phyloP scores from a whole-genome alignment of 2,329 filamentous ascomycete genomes.

The Talaromyces amestolkiae region DNA sequence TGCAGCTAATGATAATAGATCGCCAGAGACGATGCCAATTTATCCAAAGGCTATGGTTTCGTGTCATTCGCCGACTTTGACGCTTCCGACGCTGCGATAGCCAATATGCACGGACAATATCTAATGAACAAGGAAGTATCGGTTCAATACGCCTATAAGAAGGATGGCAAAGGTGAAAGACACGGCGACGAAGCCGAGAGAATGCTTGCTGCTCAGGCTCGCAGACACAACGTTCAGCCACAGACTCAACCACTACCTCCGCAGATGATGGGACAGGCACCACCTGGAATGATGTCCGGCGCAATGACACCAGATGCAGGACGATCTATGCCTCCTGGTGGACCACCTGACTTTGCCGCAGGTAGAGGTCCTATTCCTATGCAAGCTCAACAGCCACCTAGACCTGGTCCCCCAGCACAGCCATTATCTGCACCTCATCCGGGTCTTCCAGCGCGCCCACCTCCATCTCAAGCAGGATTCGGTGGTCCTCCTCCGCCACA shows the following conservation, averaged over 20 bases:
- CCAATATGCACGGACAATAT: conserved; percentile 93
- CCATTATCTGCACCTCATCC: conserved; percentile 49
- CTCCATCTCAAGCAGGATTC: conserved; percentile 65
- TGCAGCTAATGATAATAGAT: conserved; percentile 44
- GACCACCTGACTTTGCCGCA: conserved; percentile 34
- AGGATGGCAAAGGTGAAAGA: conserved; percentile 94
- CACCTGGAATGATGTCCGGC: conserved; percentile 42
- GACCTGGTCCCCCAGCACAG: conserved; percentile 53
- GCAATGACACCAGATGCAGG: conserved; percentile 45
- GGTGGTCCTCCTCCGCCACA: conserved; percentile 53
- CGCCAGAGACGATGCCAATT: conserved; percentile 80
- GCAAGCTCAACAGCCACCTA: conserved; percentile 47
- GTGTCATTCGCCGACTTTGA: conserved; percentile 93
- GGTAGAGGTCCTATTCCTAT: conserved; percentile 45
- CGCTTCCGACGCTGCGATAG: conserved; percentile 83
- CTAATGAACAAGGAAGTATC: conserved; percentile 95
- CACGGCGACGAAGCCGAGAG: conserved; percentile 94
- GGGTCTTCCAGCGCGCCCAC: conserved; percentile 66
- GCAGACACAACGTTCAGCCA: conserved; percentile 87
- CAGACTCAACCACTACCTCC: conserved; percentile 73
- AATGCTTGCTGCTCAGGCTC: conserved; percentile 85
- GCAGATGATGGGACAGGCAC: conserved; percentile 59
- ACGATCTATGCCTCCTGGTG: conserved; percentile 32
- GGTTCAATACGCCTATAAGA: conserved; percentile 98
- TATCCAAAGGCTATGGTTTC: conserved; percentile 95